These are phyloP conservation scores for Geum urbanum DNA, from an alignment of 306 rosid genomes.

Conservation along the genomic window DNA sequence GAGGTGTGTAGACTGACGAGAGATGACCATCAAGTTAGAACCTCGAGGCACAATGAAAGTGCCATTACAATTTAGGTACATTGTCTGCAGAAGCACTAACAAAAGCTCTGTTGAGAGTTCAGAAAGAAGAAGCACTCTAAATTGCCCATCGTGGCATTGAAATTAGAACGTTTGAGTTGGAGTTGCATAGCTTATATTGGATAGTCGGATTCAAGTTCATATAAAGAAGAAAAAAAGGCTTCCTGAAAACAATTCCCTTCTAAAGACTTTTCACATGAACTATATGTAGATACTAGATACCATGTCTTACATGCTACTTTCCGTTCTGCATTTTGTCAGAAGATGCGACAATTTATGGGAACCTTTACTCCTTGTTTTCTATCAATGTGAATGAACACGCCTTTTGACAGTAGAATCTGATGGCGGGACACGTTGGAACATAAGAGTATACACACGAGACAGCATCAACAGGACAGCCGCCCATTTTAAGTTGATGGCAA, in stretches of 20 bases:
- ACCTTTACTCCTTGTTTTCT: background rate
- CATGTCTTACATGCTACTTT: background rate
- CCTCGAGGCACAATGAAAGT: too few relatives aligned
- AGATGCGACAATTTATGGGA: background rate
- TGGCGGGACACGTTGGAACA: background rate
- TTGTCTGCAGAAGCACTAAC: background rate
- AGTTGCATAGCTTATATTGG: too few relatives aligned
- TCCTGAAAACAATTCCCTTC: too few relatives aligned
- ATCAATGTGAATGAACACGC: background rate
- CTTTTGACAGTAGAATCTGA: background rate
- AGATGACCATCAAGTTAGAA: too few relatives aligned
- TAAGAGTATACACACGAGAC: background rate
- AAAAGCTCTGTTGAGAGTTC: background rate
- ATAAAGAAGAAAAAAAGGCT: too few relatives aligned
- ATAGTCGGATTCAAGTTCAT: too few relatives aligned
- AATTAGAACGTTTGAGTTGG: too few relatives aligned
- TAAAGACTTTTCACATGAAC: background rate
- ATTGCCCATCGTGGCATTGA: too few relatives aligned
- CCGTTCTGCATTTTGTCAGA: background rate
- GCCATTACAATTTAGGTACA: background rate
- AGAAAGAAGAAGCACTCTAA: too few relatives aligned
- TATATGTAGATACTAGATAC: background rate
- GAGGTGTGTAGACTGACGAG: too few relatives aligned
- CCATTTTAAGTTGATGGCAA: background rate
- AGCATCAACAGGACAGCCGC: background rate